phyloP scores from a whole-genome alignment of 2,329 filamentous ascomycete genomes.

The Ceratocystis eucalypticola region DNA sequence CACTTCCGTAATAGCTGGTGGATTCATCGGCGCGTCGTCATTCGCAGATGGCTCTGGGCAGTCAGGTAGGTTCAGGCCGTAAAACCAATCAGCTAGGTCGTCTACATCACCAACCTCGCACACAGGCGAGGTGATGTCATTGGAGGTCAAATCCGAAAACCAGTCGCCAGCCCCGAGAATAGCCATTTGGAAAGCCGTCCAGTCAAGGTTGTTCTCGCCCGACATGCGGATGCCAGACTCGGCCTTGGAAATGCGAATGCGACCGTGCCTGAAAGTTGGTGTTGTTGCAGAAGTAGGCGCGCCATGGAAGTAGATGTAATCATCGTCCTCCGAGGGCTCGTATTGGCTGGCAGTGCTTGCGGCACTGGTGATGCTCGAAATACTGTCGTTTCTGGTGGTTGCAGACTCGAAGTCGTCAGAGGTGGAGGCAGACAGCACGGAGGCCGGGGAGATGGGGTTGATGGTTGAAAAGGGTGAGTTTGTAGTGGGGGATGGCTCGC shows the following conservation, averaged over 20 bases:
- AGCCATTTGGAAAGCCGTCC: slow-evolving; percentile 53
- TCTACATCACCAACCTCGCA: slow-evolving; percentile 35
- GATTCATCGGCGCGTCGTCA: not conserved
- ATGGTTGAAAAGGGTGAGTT: slow-evolving; percentile 13
- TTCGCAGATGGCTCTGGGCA: slow-evolving; percentile 3
- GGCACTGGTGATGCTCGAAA: slow-evolving; percentile 5
- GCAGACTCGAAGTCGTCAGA: not conserved
- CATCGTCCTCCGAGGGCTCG: slow-evolving; percentile 29
- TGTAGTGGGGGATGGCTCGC: slow-evolving; percentile 3
- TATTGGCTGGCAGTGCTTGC: slow-evolving; percentile 16
- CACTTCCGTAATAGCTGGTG: not conserved
- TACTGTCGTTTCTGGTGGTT: slow-evolving; percentile 8
- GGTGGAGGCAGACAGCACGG: not conserved
- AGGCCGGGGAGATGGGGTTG: slow-evolving; percentile 13
- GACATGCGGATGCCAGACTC: slow-evolving; percentile 26
- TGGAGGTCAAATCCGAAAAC: slow-evolving; percentile 31
- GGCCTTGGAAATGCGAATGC: slow-evolving; percentile 38
- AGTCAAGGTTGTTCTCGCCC: slow-evolving; percentile 37
- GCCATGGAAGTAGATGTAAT: slow-evolving; percentile 36
- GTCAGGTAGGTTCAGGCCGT: slow-evolving; percentile 23
- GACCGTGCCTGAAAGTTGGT: slow-evolving; percentile 41
- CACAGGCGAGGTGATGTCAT: slow-evolving; percentile 25
- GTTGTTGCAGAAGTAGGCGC: slow-evolving; percentile 37
- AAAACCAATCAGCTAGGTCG: slow-evolving; percentile 39
- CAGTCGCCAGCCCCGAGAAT: slow-evolving; percentile 45